Percentiles rank a stretch among this genome's conserved stretches.
phyloP scores from a whole-genome alignment of 345 rosid genomes.

The Brassica rapa region DNA sequence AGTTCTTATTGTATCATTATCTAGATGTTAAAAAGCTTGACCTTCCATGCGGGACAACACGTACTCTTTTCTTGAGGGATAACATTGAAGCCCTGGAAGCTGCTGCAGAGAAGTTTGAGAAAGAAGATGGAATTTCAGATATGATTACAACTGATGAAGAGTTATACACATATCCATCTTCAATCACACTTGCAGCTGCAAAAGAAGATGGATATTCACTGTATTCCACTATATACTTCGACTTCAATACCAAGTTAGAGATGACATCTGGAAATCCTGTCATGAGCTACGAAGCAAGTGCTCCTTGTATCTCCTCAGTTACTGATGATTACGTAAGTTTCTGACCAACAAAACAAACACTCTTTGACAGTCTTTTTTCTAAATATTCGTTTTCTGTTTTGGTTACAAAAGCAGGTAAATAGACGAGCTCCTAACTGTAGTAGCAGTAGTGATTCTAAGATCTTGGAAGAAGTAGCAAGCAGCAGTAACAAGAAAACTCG shows the following conservation, averaged over 20 bases:
- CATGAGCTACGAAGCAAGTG: constrained; percentile 43
- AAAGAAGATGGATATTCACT: constrained; percentile 63
- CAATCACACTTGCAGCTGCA: constrained; percentile 41
- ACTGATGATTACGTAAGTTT: constrained; percentile 62
- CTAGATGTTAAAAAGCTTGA: constrained; percentile 65
- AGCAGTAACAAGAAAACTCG: constrained; percentile 38
- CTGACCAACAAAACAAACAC: not conserved
- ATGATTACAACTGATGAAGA: constrained; percentile 50
- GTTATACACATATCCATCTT: constrained; percentile 53
- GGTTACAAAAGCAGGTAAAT: constrained; percentile 47
- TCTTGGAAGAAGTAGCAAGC: constrained; percentile 46
- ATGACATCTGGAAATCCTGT: constrained; percentile 20
- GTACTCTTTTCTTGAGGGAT: constrained; percentile 73
- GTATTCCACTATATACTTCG: constrained; percentile 63
- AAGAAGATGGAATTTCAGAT: constrained; percentile 46
- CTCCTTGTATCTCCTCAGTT: constrained; percentile 52
- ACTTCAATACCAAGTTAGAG: constrained; percentile 25
- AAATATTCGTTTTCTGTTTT: constrained; percentile 1
- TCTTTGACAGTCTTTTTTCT: not conserved
- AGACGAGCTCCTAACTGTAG: constrained; percentile 45
- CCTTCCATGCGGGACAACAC: constrained; percentile 69
- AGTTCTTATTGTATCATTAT: constrained; percentile 25
- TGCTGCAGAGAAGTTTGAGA: constrained; percentile 81
- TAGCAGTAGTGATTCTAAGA: constrained; percentile 43
- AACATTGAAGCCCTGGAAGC: constrained; percentile 72